These are phyloP conservation scores for Microcyclospora tardicrescens DNA, from an alignment of 2,329 filamentous ascomycete genomes.

Conservation along the genomic window DNA sequence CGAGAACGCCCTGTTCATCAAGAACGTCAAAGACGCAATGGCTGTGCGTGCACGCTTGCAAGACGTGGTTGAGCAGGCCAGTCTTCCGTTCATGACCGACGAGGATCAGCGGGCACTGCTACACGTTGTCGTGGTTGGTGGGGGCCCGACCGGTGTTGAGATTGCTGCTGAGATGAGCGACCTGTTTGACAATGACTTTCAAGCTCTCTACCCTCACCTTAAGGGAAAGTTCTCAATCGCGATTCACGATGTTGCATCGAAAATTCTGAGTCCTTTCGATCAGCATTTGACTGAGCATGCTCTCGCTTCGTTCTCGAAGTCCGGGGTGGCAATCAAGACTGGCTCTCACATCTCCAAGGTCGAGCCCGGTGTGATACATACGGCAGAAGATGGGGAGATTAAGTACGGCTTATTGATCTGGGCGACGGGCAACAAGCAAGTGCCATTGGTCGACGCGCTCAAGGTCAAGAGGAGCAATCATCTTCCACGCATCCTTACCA, in stretches of 20 bases:
- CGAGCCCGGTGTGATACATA: slow-evolving; percentile 22
- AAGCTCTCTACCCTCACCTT: slow-evolving; percentile 28
- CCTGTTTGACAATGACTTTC: slow-evolving; percentile 27
- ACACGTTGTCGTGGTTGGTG: slow-evolving; percentile 29
- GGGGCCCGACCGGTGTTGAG: slow-evolving; percentile 32
- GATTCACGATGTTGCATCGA: slow-evolving; percentile 33
- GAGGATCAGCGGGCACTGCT: slow-evolving; percentile 22
- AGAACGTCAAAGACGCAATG: slow-evolving; percentile 25
- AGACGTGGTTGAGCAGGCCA: slow-evolving; percentile 27
- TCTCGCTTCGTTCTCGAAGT: slow-evolving; percentile 22
- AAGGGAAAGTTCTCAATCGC: slow-evolving; percentile 27
- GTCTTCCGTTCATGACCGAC: slow-evolving; percentile 18
- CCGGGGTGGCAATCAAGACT: slow-evolving; percentile 28
- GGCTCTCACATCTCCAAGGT: slow-evolving; percentile 26
- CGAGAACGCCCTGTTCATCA: slow-evolving; percentile 27
- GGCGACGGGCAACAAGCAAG: slow-evolving; percentile 27
- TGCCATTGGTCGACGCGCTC: slow-evolving; percentile 22
- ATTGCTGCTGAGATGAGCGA: slow-evolving; percentile 33
- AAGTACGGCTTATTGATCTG: slow-evolving; percentile 28
- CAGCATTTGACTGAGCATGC: slow-evolving; percentile 30
- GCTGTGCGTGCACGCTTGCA: slow-evolving; percentile 24
- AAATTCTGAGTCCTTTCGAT: slow-evolving; percentile 31
- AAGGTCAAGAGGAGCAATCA: slow-evolving; percentile 22
- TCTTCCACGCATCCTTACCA: slow-evolving; percentile 25
- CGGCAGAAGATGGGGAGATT: slow-evolving; percentile 24